Evolutionary conservation across 306 rosid species (phyloP).

Genomic region (Trifolium dubium): DNA sequence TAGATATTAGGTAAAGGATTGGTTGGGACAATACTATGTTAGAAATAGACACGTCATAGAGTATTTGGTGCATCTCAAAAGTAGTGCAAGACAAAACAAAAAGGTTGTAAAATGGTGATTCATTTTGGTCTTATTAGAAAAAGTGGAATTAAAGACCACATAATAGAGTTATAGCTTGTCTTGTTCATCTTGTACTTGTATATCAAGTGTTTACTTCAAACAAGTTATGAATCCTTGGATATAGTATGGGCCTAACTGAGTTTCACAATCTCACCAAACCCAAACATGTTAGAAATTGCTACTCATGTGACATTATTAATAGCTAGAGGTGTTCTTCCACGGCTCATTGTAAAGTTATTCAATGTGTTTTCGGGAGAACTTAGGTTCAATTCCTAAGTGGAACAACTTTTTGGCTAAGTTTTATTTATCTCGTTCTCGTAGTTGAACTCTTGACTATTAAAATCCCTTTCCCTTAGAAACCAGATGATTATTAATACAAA

Average conservation of each 20-base stretch:
- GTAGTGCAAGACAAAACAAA: constrained; percentile 23
- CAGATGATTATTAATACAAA: too few species aligned
- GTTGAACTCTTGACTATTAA: too few species aligned
- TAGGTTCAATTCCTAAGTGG: too few species aligned
- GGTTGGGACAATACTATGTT: constrained; percentile 29
- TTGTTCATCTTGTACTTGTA: constrained; percentile 3
- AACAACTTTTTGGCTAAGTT: too few species aligned
- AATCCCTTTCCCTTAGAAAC: too few species aligned
- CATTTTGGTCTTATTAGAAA: constrained; percentile 21
- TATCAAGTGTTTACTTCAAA: background rate
- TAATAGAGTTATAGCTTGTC: background rate
- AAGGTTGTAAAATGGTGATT: background rate
- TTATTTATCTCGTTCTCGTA: too few species aligned
- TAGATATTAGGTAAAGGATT: constrained; percentile 13
- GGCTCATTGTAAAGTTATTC: background rate
- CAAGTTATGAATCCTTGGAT: background rate
- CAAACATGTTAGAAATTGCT: background rate
- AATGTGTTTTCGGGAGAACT: background rate
- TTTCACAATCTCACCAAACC: background rate
- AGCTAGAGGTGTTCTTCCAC: background rate
- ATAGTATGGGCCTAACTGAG: constrained; percentile 4
- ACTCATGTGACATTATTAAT: background rate
- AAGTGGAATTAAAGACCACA: constrained; percentile 11
- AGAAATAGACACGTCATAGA: constrained; percentile 10
- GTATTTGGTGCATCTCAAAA: constrained; percentile 12